A percentile compares a stretch with the other conserved stretches of the same genome.
These are phyloP conservation scores for Lecanicillium sp. DNA, from an alignment of 2,329 filamentous ascomycete genomes.

Conservation along the genomic window DNA sequence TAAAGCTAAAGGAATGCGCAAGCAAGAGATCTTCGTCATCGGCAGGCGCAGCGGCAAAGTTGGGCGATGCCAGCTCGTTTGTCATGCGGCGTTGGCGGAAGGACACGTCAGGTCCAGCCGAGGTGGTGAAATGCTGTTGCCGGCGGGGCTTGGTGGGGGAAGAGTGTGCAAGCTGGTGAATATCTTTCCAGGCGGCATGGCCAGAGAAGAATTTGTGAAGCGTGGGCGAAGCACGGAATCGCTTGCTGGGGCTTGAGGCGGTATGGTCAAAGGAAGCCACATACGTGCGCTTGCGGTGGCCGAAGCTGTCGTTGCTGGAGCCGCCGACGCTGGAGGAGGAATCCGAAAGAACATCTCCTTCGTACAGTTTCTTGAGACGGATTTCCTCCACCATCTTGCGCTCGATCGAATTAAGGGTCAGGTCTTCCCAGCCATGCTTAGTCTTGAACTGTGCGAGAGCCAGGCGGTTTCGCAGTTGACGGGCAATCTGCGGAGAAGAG, in stretches of 20 bases:
- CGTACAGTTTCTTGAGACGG: constrained; percentile 59
- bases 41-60: constrained; percentile 57
- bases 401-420: constrained; percentile 79
- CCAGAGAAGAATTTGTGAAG: constrained; percentile 47
- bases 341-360: constrained; percentile 73
- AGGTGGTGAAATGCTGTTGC: constrained; percentile 65
- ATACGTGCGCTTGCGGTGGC: constrained; percentile 57
- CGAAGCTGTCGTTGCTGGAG: constrained; percentile 59
- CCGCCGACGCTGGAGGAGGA: constrained; percentile 73
- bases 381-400: constrained; percentile 74
- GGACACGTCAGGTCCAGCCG: constrained; percentile 63
- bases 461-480: constrained; percentile 85
- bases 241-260: constrained; percentile 55
- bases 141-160: constrained; percentile 75
- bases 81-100: constrained; percentile 64
- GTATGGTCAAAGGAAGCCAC: constrained; percentile 48
- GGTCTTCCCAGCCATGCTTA: constrained; percentile 88
- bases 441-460: constrained; percentile 96
- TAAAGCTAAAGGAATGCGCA: constrained; percentile 61
- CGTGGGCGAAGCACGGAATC: constrained; percentile 56
- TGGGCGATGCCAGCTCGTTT: constrained; percentile 51
- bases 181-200: constrained; percentile 65
- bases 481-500: constrained; percentile 64
- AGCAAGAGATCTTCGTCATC: constrained; percentile 81
- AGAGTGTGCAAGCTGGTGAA: constrained; percentile 70